phyloP scores from a whole-genome alignment of 805 yeast species.

The Cyberlindnera subsufficiens region DNA sequence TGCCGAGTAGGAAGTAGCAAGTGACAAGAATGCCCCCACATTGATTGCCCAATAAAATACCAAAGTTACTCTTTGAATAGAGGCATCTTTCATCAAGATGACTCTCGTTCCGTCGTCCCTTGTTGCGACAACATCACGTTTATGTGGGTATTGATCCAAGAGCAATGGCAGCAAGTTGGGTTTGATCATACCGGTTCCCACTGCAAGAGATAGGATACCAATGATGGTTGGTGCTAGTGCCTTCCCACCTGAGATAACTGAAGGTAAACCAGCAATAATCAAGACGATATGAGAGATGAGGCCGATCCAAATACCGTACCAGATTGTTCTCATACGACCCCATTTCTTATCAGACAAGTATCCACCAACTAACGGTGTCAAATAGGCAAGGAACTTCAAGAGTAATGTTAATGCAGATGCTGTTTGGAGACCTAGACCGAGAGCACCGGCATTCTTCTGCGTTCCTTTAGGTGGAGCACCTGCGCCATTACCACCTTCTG shows the following conservation, averaged over 20 bases:
- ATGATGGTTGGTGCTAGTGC: slow-evolving; percentile 56
- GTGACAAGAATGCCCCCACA: slow-evolving; percentile 65
- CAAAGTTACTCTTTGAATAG: slow-evolving; percentile 71
- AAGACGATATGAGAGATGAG: slow-evolving; percentile 57
- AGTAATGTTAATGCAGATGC: slow-evolving; percentile 74
- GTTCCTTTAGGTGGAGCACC: slow-evolving; percentile 20
- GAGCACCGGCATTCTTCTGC: slow-evolving; percentile 40
- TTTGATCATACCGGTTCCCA: slow-evolving; percentile 80
- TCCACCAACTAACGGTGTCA: slow-evolving; percentile 76
- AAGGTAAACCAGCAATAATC: slow-evolving; percentile 64
- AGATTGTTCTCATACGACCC: slow-evolving; percentile 69
- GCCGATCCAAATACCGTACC: slow-evolving; percentile 53
- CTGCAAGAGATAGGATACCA: slow-evolving; percentile 46
- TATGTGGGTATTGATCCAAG: slow-evolving; percentile 67
- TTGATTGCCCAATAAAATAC: slow-evolving; percentile 73
- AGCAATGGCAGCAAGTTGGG: slow-evolving; percentile 64
- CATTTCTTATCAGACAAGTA: slow-evolving; percentile 66
- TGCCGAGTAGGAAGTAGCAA: slow-evolving; percentile 74
- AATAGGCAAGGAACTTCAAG: slow-evolving; percentile 77
- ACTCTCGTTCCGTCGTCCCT: slow-evolving; percentile 60
- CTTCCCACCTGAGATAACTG: slow-evolving; percentile 39
- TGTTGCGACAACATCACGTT: slow-evolving; percentile 52
- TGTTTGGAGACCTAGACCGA: slow-evolving; percentile 52
- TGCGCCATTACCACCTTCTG: slow-evolving; percentile 32
- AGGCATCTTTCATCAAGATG: slow-evolving; percentile 60